Base-by-base conservation (phyloP, 257 asterid species). In the Solanum etuberosum region DNA sequence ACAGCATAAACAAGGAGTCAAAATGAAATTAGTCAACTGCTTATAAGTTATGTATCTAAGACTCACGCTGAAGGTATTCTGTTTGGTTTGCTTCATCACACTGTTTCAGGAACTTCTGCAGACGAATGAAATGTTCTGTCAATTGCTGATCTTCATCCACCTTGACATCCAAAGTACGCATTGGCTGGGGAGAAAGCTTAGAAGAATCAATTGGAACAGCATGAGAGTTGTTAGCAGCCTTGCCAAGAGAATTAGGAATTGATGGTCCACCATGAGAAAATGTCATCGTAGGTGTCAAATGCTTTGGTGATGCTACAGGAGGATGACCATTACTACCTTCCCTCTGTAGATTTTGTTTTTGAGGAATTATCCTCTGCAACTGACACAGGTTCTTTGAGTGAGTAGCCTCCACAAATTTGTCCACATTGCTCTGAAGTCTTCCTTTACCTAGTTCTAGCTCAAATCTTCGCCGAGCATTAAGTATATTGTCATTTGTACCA, bases 361-460 rank as follows among this genome's bases (percentile, higher is more conserved):
- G 93, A 71, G 93, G 88, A 76, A 88, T 82, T 86, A 89, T 95
- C 40, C 92, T 90, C 85, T 89, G 91, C 87, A 88, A 23, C 84
- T 82, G 94, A 43, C 88, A 88, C 34, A 61, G 37, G 25, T 87
- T 92, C 94, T 86, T 92, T 20, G 85, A 80, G 89, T 90, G 96
- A 46, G 94, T 88, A 88, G 78, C 85, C 11, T 91, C 92, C 14
- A 92, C 84, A 85, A 81, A 86, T 83, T 91, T 94, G 71, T 92
- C 98, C 21, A 92, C 91, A 68, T 88, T 87, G 84, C 83, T 93
- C 86, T 92, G 98, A 71, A 90, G 89, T 89, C 92, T 94, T 87
- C 98, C 98, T 83, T 88, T 91, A 27, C 98, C 99, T 34, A 97
- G 95, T 87, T 97, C 99, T 85, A 95, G 90, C 25, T 95, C 99